Evolutionary conservation across 176 grass and related monocot genomes (phyloP), one percentile per base, ranked within the genome.

Genomic region (Lolium perenne): DNA sequence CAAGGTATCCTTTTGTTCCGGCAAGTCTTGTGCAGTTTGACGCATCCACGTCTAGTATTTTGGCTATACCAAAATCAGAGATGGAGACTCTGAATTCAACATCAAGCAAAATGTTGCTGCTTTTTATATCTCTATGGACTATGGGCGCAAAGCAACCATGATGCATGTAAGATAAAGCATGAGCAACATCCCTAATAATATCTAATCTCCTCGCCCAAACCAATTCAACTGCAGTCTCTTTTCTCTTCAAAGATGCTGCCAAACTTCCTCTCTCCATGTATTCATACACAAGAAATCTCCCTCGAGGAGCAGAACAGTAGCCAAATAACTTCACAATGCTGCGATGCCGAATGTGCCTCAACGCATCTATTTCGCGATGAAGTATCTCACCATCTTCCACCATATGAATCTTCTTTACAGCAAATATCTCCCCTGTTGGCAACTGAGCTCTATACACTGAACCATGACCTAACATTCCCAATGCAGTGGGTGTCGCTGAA

Each of bases 331-430:
- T 61, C 10, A 10, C 59, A 61, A 61, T 61, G 59, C 10, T 61
- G 21, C n/a, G 59, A 61, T 61, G n/a, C 10, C 21, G 21, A 61
- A 60, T 56, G 20, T 56, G 54, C 17, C 18, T 56, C 17, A 56
- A 56, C 6, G 1, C 54, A 56, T 56, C 54, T 56, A 56, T 56
- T 56, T 56, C 54, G 2, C 57, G 20, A 60, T 20, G 13, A 64
- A 63, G 23, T n/a, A 56, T 10, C 4, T 40, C 9, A 0, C 11
- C 17, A 77, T 77, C 29, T 40, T 40, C 50, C 0, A n/a, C 12
- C 26, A 40, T 21, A 77, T 58, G 26, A 77, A 77, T 12, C 17
- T 38, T 77, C 15, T 77, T 77, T 3, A 77, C 75, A 38, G 75
- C 75, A 58, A 77, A 77, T 38, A 57, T 58, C 25, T 77, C 60